Evolutionary conservation across 1,139 yeast genomes (phyloP).

Genomic region (Yamadazyma conglobata): DNA sequence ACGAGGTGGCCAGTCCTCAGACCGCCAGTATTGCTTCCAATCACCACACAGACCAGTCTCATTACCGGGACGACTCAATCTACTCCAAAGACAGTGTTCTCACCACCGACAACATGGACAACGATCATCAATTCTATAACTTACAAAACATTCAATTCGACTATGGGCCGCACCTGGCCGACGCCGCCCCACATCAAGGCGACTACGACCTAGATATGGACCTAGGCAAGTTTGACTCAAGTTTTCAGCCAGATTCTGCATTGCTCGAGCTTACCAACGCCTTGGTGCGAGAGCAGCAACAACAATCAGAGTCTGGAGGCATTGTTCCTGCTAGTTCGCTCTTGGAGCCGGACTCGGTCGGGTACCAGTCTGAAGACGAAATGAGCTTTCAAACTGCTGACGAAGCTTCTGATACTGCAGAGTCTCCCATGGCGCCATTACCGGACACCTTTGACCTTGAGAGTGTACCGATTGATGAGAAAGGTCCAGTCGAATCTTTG

Average conservation of each 20-base stretch:
- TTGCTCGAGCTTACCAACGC: constrained; percentile 7
- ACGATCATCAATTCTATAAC: constrained; percentile 3
- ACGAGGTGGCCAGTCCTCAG: constrained; percentile 3
- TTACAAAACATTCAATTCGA: constrained; percentile 6
- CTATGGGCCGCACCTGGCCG: constrained; percentile 1
- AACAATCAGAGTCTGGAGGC: not conserved
- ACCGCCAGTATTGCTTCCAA: constrained; percentile 4
- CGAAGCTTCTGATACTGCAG: not conserved
- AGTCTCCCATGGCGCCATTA: constrained; percentile 11
- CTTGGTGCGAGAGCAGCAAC: constrained; percentile 8
- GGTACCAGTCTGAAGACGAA: constrained; percentile 1
- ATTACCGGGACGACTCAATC: too few species aligned
- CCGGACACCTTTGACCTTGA: constrained; percentile 13
- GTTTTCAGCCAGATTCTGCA: constrained; percentile 4
- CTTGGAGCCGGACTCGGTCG: not conserved
- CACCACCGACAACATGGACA: constrained; percentile 2
- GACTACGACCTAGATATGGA: constrained; percentile 8
- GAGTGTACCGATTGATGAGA: not conserved
- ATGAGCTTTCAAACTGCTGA: not conserved
- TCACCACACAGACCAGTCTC: constrained; percentile 1
- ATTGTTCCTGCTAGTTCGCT: not conserved
- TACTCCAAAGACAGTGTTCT: constrained; percentile 6
- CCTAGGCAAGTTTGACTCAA: constrained; percentile 6
- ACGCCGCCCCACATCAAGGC: not conserved
- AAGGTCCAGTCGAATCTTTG: too few species aligned